Percentiles rank a stretch among this genome's conserved stretches.
Evolutionary conservation across 192 early-diverging fungal genomes (phyloP).

Genomic region (Entomortierella beljakovae): DNA sequence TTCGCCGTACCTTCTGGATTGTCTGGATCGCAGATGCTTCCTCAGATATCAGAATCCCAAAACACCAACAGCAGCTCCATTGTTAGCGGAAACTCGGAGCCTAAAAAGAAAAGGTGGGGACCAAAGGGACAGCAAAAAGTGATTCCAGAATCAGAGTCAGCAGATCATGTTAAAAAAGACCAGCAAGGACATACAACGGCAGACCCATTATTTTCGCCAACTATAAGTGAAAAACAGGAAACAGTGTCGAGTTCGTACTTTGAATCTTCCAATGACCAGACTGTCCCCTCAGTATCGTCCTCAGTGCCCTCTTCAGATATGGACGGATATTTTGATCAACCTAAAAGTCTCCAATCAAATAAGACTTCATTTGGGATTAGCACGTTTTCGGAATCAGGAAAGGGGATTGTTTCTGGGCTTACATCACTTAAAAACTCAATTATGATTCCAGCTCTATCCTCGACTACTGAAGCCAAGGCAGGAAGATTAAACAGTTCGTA

Average conservation of each 20-base stretch:
- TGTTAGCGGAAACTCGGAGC: background rate
- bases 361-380: constrained; percentile 20
- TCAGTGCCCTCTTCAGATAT: too few relatives aligned
- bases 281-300: background rate
- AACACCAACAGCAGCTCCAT: background rate
- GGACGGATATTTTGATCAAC: background rate
- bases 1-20: constrained; percentile 36
- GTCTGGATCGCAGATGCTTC: constrained; percentile 12
- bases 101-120: constrained; percentile 33
- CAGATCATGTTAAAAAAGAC: background rate
- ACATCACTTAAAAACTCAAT: constrained; percentile 49
- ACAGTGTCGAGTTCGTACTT: too few relatives aligned
- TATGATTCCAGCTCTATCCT: constrained; percentile 45
- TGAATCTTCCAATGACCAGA: background rate
- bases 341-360: background rate
- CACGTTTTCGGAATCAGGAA: constrained; percentile 12
- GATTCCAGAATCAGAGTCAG: background rate
- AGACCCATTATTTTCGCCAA: background rate
- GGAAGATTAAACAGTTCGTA: constrained; percentile 1
- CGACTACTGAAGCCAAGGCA: background rate
- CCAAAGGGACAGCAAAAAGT: constrained; percentile 11
- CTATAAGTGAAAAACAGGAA: too few relatives aligned
- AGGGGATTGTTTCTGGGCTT: constrained; percentile 41
- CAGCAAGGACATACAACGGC: background rate
- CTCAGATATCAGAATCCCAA: background rate